phyloP scores from a whole-genome alignment of 2,329 filamentous ascomycete genomes.

The Atkinsonella texensis region DNA sequence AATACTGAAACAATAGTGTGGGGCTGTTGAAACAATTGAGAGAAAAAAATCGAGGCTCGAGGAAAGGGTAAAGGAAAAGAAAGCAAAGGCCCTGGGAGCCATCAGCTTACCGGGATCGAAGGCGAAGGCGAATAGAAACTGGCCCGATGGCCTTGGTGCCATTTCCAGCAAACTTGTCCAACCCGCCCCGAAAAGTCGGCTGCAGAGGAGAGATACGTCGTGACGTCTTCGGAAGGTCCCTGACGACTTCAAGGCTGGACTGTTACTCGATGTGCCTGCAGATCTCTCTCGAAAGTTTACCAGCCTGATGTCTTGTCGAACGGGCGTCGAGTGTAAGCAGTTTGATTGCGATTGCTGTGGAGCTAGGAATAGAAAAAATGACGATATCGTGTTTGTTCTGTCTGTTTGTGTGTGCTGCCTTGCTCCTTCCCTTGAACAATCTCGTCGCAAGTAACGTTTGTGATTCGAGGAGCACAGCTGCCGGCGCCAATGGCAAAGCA shows the following conservation, averaged over 20 bases:
- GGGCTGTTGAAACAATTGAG: constrained; percentile 1
- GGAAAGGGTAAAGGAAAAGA: too few relatives aligned
- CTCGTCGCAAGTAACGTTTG: not conserved
- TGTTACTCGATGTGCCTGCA: constrained; percentile 9
- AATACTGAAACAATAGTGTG: constrained; percentile 5
- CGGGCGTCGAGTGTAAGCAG: constrained; percentile 4
- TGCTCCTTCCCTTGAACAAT: not conserved
- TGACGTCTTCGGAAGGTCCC: constrained; percentile 1
- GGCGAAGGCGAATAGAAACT: not conserved
- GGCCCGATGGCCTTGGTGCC: not conserved
- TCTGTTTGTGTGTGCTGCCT: too few relatives aligned
- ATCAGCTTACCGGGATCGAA: constrained; percentile 1
- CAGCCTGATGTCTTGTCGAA: constrained; percentile 4
- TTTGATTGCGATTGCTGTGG: not conserved
- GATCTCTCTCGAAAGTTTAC: constrained; percentile 2
- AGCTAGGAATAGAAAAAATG: not conserved
- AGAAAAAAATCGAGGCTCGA: too few relatives aligned
- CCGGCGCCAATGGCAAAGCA: not conserved
- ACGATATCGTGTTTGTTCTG: not conserved
- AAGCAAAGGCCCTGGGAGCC: not conserved
- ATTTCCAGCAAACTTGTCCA: constrained; percentile 1
- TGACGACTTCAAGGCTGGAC: constrained; percentile 7
- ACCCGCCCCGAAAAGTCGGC: constrained; percentile 6
- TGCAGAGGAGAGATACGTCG: constrained; percentile 1
- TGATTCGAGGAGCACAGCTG: not conserved